Base-by-base conservation (phyloP, 2,329 filamentous ascomycete species). In the Aspergillus latus region DNA sequence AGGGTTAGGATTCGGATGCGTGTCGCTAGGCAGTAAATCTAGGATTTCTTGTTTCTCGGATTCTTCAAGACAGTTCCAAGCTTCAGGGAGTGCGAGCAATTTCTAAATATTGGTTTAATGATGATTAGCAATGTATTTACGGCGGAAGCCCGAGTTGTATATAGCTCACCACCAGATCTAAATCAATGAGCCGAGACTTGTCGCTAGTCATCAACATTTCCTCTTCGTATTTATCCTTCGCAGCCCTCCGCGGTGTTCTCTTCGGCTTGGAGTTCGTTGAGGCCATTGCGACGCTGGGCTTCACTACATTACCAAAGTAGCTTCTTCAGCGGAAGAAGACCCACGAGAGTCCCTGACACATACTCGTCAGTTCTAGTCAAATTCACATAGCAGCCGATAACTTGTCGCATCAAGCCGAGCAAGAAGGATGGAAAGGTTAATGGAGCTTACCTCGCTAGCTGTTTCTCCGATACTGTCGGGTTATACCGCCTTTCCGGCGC, bases 31-130 rank as follows among this genome's bases (percentile, higher is more conserved):
- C 37, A 80, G 68, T 30, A 73, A 55, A 52, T 61, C 59, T 16
- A 76, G 60, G 16, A 79, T 72, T 54, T 76, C 69, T 45, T 69
- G 66, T 59, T 78, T 76, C 57, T 76, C 74, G 16, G 64, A 62
- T 56, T 75, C 74, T 21, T 75, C 71, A 11, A 78, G 71, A 52
- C 65, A 70, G 21, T 72, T 64, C 74, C 76, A 78, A 36, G 76
- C 72, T 58, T 70, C 64, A 1, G 74, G 74, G 15, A 68, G 66
- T 6, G 74, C 64, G 28, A 78, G 66, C 5, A 78, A 59, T 67
- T 71, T 74, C 75, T 77, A 60, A 28, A 16, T 52, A 6, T n/a
- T 28, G 11, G 10, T 15, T n/a, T n/a, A 36, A 40, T 13, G 52
- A 30, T 7, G 8, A 49, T 57, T 52, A 57, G 49, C 30, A 42